A percentile compares a stretch with the other conserved stretches of the same genome.
phyloP scores from a whole-genome alignment of 495 filamentous ascomycete species.

The Trichodelitschia bisporula region DNA sequence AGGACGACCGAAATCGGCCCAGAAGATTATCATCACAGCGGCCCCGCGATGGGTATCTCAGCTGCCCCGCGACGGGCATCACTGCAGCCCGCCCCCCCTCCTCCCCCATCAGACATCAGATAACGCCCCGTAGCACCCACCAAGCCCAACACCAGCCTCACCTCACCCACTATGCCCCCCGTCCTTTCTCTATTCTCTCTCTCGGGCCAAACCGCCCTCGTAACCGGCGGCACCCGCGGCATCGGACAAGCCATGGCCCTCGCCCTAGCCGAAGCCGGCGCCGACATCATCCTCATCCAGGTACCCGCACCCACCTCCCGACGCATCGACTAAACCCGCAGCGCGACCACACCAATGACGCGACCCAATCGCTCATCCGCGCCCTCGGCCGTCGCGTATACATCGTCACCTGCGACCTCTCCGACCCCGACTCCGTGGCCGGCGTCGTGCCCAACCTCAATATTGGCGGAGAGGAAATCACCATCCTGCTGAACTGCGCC shows the following conservation, averaged over 20 bases:
- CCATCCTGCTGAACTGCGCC: slow-evolving; percentile 62
- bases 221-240: slow-evolving; percentile 73
- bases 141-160: neutral
- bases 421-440: slow-evolving; percentile 30
- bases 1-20: too few relatives aligned
- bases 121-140: too few relatives aligned
- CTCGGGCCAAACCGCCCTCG: slow-evolving; percentile 45
- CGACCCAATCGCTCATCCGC: slow-evolving; percentile 35
- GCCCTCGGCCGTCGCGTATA: slow-evolving; percentile 37
- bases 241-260: slow-evolving; percentile 71
- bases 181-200: slow-evolving; percentile 18
- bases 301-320: slow-evolving; percentile 4
- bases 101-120: too few relatives aligned
- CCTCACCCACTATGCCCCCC: slow-evolving; percentile 10
- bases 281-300: slow-evolving; percentile 49
- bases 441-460: slow-evolving; percentile 34
- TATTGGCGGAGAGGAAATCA: slow-evolving; percentile 29
- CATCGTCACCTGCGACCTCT: slow-evolving; percentile 56
- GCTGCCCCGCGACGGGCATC: too few relatives aligned
- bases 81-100: too few relatives aligned
- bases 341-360: slow-evolving; percentile 39
- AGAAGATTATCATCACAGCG: too few relatives aligned
- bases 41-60: too few relatives aligned
- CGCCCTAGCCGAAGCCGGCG: slow-evolving; percentile 60
- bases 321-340: slow-evolving; percentile 10